Base-by-base conservation (phyloP, 2,329 filamentous ascomycete genomes). In the Knufia petricola region DNA sequence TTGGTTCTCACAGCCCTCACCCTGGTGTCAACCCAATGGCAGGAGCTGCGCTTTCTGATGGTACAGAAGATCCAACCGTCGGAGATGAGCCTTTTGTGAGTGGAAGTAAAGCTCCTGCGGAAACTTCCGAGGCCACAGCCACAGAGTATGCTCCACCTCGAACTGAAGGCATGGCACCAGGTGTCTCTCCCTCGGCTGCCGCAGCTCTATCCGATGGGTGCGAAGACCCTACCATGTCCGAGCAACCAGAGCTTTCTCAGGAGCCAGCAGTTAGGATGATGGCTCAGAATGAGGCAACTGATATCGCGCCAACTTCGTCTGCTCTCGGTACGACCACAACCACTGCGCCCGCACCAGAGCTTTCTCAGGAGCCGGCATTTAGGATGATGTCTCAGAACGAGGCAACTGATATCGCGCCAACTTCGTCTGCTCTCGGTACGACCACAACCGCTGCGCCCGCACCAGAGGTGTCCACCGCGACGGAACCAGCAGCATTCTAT, bases 261-360 rank as follows among this genome's bases (percentile, higher is more conserved):
- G 56, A 58, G 49, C 56, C 56, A 46, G 56, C 56, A 1, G 53
- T 58, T 12, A 50, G 53, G 30, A 48, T 53, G 48, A 53, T 55
- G 49, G 50, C 52, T 38, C 52, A 56, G 36, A 57, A 58, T 46
- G 56, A 58, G 12, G 45, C n/a, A n/a, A n/a, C 48, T 13, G 38
- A 28, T 15, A 44, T n/a, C 28, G 24, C 51, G 8, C 15, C 52
- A 15, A 37, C 38, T 15, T 34, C 39, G 24, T 36, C 42, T 12
- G 46, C 48, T 20, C 39, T 7, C 13, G 19, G 10, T 41, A 15
- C n/a, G 15, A 41, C 12, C 15, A n/a, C 10, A 19, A 4, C 15
- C 9, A 4, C 15, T 24, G 38, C 17, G 6, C 4, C 13, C 23
- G 23, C 42, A 15, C 13, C 24, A 32, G 42, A 19, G 7, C 17